Evolutionary conservation across 768 basidiomycete genomes (phyloP), one percentile per base, ranked within the genome.

Genomic region (Tricholoma bakamatsutake): DNA sequence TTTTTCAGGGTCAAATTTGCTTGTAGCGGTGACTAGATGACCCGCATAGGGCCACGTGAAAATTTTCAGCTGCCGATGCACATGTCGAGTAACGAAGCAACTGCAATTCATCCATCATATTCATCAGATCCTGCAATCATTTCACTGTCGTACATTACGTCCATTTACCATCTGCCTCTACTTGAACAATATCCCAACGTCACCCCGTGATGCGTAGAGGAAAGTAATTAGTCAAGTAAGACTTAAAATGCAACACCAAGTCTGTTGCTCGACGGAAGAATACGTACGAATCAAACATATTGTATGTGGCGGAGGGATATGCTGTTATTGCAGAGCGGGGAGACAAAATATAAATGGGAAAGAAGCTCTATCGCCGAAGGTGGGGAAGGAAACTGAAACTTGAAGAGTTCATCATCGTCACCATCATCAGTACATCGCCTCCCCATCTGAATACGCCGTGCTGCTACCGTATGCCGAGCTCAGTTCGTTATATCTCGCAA

Each of bases 401-500:
- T 45, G 4, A 30, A 47, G n/a, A n/a, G n/a, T 31, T n/a, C 28
- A 7, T 47, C 46, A 6, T 21, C 24, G n/a, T n/a, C 24, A 46
- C 28, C 6, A 15, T 31, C 46, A 31, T 48, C 30, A 48, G 17
- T 48, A 48, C 31, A 80, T 69, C 34, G 80, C 80, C 68, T 83
- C 82, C 2, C 80, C 80, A 53, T 84, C 83, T 4, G 81, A 83
- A 39, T 77, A 72, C 1, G 81, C 80, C 0, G 83, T 76, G 46
- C 81, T 81, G 60, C 80, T 82, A 49, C 75, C 73, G 52, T 75
- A 77, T 15, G 76, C 76, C 27, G 80, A 80, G 52, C 77, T 76
- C 7, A 85, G 69, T 63, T 87, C 84, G 39, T 70, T 80, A 58
- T 83, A 85, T n/a, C 76, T 75, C 6, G 84, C 81, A 59, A 92